phyloP scores from a whole-genome alignment of 495 filamentous ascomycete genomes.

The Podospora didyma region DNA sequence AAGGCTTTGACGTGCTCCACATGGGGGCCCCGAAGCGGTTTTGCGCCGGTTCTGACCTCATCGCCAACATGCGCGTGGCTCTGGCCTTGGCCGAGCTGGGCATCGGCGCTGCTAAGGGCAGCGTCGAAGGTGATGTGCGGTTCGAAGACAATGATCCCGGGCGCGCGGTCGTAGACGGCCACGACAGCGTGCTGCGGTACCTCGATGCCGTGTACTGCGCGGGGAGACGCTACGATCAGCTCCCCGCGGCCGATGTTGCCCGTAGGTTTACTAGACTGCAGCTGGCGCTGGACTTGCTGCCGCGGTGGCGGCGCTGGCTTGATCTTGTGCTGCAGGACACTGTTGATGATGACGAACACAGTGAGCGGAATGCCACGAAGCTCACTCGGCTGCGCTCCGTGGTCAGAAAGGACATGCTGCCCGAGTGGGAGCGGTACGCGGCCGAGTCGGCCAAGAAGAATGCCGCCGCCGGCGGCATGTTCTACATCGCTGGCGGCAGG shows the following conservation, averaged over 20 bases:
- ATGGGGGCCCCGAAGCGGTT: constrained; percentile 51
- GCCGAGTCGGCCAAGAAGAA: constrained; percentile 20
- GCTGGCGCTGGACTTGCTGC: constrained; percentile 34
- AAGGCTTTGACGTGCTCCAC: constrained; percentile 85
- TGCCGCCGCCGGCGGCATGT: background rate
- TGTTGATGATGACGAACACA: background rate
- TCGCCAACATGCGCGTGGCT: constrained; percentile 56
- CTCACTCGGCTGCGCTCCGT: background rate
- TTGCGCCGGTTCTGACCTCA: constrained; percentile 46
- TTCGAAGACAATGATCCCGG: constrained; percentile 53
- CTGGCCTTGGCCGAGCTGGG: constrained; percentile 57
- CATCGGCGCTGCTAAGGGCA: constrained; percentile 49
- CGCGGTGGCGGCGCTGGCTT: constrained; percentile 29
- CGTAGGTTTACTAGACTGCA: constrained; percentile 35
- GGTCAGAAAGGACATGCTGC: constrained; percentile 11
- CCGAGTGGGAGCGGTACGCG: constrained; percentile 22
- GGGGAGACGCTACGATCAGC: constrained; percentile 24
- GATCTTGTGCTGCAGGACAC: constrained; percentile 26
- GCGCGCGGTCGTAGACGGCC: constrained; percentile 44
- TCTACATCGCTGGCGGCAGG: constrained; percentile 57
- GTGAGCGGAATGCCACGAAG: background rate
- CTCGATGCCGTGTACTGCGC: constrained; percentile 46
- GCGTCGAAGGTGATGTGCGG: constrained; percentile 37
- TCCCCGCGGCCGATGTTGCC: constrained; percentile 28
- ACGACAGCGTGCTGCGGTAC: constrained; percentile 51